A percentile compares a stretch with the other conserved stretches of the same genome.
phyloP scores from a whole-genome alignment of 306 rosid species.

The Vigna mungo region DNA sequence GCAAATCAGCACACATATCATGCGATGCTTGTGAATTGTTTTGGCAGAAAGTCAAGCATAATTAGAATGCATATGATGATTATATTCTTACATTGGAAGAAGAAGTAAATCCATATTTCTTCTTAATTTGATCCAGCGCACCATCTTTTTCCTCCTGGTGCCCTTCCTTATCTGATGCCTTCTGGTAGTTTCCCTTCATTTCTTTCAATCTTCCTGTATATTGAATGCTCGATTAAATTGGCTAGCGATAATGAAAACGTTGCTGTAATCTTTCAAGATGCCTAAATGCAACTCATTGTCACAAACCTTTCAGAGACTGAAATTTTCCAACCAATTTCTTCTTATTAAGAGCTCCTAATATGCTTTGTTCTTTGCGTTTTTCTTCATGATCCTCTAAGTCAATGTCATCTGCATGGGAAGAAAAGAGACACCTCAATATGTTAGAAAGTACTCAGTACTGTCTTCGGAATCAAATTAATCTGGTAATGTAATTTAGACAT shows the following conservation, averaged over 20 bases:
- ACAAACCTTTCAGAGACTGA: constrained; percentile 78
- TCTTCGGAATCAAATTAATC: background rate
- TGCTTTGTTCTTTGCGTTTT: constrained; percentile 71
- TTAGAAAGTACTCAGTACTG: background rate
- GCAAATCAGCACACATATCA: background rate
- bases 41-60: constrained; percentile 8
- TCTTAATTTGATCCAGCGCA: constrained; percentile 77
- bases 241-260: constrained; percentile 7
- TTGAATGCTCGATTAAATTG: constrained; percentile 39
- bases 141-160: constrained; percentile 60
- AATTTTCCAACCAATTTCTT: constrained; percentile 73
- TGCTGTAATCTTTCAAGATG: constrained; percentile 6
- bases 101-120: constrained; percentile 74
- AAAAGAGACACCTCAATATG: constrained; percentile 21
- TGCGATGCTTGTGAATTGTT: constrained; percentile 9
- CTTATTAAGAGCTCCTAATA: constrained; percentile 71
- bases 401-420: constrained; percentile 67
- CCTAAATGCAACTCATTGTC: constrained; percentile 5
- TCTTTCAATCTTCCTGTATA: constrained; percentile 81
- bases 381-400: constrained; percentile 66
- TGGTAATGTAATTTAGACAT: background rate
- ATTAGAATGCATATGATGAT: background rate
- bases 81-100: constrained; percentile 61
- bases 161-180: constrained; percentile 62
- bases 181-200: constrained; percentile 66